Base-by-base conservation (phyloP, 1,284 basidiomycete genomes). In the Boletus subluridellus region DNA sequence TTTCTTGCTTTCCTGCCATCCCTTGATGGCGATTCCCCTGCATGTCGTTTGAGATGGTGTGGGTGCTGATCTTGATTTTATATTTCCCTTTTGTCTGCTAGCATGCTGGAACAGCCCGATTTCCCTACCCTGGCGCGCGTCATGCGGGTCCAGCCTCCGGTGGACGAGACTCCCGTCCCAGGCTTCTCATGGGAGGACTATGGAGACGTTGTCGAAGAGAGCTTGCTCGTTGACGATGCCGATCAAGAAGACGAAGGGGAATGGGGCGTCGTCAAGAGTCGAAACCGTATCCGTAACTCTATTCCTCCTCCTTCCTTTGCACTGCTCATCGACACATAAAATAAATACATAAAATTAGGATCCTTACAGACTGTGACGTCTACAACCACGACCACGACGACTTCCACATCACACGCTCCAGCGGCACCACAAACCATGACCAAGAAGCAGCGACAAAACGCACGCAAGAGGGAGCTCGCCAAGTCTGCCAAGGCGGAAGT, bases 151-250 rank as follows among this genome's bases (percentile, higher is more conserved):
- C 78, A 78, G 59, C 82, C 87, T 6, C 70, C 65, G 5, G 73
- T 81, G 15, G 78, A 77, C 53, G 83, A 88, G 58, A 74, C 78
- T 46, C 86, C 87, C 17, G 84, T 81, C 5, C 72, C 77, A 12
- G 87, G 87, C 0, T 88, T 86, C 70, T 82, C 86, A 0, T 89
- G 86, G 87, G 84, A 74, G 0, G 87, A 90, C 73, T 90, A 90
- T 65, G 89, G 90, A 58, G 85, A 89, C 57, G 82, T 84, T 24
- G 78, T 80, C 52, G 76, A 77, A 44, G 74, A 74, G 4, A 71
- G 76, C 12, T 60, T 65, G 35, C 75, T 73, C 7, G 74, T 73
- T 26, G 80, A 82, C 54, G 83, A 85, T 57, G 82, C 80, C 5
- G 84, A 62, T 17, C 65, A 66, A 53, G 76, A 77, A 54, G 82